Base-by-base conservation (phyloP, 768 basidiomycete species). In the Agaricus bisporus region DNA sequence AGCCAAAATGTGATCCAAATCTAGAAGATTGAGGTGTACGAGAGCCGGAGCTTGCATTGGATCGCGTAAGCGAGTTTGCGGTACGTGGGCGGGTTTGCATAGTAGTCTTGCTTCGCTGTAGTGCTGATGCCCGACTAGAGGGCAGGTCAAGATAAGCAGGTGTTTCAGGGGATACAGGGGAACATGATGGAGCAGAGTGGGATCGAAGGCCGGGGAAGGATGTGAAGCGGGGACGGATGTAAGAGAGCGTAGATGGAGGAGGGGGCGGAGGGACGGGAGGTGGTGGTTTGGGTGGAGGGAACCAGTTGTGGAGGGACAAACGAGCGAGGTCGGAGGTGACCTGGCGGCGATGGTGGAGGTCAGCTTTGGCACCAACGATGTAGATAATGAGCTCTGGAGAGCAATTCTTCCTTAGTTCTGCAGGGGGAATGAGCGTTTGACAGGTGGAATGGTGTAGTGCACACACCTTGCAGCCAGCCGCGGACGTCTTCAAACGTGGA, bases 301-400 rank as follows among this genome's bases (percentile, higher is more conserved):
- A 91, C 92, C 92, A 94, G 47, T 83, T 85, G 59, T 88, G 86
- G 42, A 95, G 72, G 11, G 86, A 86, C 53, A 88, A 76, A n/a
- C 89, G 84, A 50, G 89, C 91, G 55, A 87, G 77, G 68, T 91
- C 91, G 49, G 86, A 73, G 5, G 89, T 86, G 58, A 92, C 86
- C 63, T 88, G 84, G 44, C 89, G 82, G 57, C 83, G 76, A 38
- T 74, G 72, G 55, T 79, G 68, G 56, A 92, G 78, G 74, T 92
- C 89, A 61, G 89, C 87, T 69, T 98, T 98, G 58, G 94, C 83
- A 54, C 95, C 94, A 61, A 97, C 93, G 62, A 98, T 91, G 69
- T 94, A 93, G 63, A 97, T 92, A 66, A 95, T 86, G 54, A 94
- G 79, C 63, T 95, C 91, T 46, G 86, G 80, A 41, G 86, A 76